Evolutionary conservation across 176 grass and related monocot genomes (phyloP), one percentile per base, ranked within the genome.

Genomic region (Lolium rigidum): DNA sequence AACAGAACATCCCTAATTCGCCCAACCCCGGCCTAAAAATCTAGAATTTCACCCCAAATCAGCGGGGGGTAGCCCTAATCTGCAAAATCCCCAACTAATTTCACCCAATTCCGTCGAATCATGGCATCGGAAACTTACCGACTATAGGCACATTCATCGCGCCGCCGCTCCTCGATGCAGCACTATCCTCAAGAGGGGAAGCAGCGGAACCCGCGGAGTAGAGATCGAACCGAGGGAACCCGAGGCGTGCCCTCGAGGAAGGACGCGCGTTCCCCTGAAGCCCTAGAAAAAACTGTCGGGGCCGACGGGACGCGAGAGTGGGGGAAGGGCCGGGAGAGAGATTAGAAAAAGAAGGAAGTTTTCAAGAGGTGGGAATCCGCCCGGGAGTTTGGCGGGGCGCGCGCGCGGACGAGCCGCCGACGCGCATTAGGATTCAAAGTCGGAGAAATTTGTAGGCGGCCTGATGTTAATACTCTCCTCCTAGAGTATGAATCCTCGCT

Each of bases 121-220:
- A n/a, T 4, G 46, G 46, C 11, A n/a, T 0, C 8, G 25, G 58
- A 17, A 76, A 86, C 96, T 66, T 62, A 98, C 96, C 96, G 11
- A 98, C 85, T 77, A 98, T 92, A 38, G 96, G 88, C 63, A 86
- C 86, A 87, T 95, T 98, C 96, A 98, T 98, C 44, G 83, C 87
- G 70, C 77, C 81, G 72, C 55, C 43, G 52, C 88, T 43, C 86
- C 68, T 76, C 25, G 66, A 76, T 9, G 68, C 69, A 57, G 24
- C 37, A 71, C 38, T 70, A 38, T 26, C 83, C 59, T 21, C 62
- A 54, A 0, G 35, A 35, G 7, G 28, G 26, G 16, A 18, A 5
- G 16, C 54, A 17, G 62, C 47, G 55, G 39, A 85, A 80, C 26
- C 69, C 21, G 13, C 50, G 8, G 49, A 54, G 73, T 0, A 39